Conservation (phyloP, 1,284 basidiomycete genomes). For the Marasmius tenuissimus region DNA sequence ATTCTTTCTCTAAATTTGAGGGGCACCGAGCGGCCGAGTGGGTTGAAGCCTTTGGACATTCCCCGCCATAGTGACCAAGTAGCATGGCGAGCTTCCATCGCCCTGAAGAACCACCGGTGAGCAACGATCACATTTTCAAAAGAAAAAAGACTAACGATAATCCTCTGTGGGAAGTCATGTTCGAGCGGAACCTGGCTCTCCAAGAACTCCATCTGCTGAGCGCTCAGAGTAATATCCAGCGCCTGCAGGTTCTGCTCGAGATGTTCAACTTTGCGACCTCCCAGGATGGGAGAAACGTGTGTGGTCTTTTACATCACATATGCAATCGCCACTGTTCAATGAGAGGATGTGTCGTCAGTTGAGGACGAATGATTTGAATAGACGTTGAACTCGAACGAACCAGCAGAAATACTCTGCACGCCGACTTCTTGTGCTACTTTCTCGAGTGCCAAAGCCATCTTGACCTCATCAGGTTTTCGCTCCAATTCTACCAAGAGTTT, state of each 20-base stretch:
- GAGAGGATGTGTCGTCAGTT: background rate
- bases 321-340: slow-evolving; percentile 7
- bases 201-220: background rate
- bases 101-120: background rate
- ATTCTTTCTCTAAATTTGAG: too few relatives aligned
- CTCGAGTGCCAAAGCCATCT: slow-evolving; percentile 25
- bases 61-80: background rate
- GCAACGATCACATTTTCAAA: background rate
- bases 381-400: background rate
- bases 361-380: background rate
- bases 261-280: slow-evolving; percentile 3
- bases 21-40: background rate
- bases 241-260: slow-evolving; percentile 1
- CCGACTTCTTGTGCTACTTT: slow-evolving; percentile 3
- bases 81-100: background rate
- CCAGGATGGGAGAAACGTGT: slow-evolving; percentile 3
- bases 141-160: background rate
- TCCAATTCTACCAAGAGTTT: slow-evolving; percentile 34
- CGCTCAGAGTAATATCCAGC: slow-evolving; percentile 1
- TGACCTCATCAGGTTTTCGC: slow-evolving; percentile 38
- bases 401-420: slow-evolving; percentile 3
- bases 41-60: background rate
- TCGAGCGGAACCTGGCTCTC: background rate
- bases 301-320: slow-evolving; percentile 8
- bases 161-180: background rate